phyloP scores from a whole-genome alignment of 2,329 filamentous ascomycete species.

The Lecanicillium sp. region DNA sequence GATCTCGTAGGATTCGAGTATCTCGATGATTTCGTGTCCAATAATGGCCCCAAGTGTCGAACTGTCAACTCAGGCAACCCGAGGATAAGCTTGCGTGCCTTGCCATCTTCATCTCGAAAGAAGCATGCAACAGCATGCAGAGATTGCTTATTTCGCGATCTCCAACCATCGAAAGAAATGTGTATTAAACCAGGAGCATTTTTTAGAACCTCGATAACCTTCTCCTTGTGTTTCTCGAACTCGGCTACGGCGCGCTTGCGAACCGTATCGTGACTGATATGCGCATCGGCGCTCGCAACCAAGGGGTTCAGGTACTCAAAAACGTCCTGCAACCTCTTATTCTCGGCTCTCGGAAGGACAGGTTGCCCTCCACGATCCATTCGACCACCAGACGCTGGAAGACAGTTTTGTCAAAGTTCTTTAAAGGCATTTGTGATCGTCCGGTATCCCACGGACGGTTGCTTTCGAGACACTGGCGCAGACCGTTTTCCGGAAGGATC shows the following conservation, averaged over 20 bases:
- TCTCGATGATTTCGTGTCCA: no score
- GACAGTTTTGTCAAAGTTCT: slow-evolving; percentile 1
- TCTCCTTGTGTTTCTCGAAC: slow-evolving; percentile 2
- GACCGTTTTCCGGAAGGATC: no score
- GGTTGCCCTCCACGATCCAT: slow-evolving; percentile 10
- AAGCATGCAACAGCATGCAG: slow-evolving; percentile 12
- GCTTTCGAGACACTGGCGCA: no score
- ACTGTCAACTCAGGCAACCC: slow-evolving; percentile 7
- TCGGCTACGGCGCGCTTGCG: not conserved
- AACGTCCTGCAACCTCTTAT: slow-evolving; percentile 3
- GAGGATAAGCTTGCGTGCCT: slow-evolving; percentile 11
- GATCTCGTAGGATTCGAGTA: no score
- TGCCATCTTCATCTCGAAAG: slow-evolving; percentile 8
- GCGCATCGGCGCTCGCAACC: slow-evolving; percentile 4
- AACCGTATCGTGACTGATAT: not conserved
- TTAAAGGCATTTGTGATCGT: slow-evolving; percentile 3
- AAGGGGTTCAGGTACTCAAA: slow-evolving; percentile 11
- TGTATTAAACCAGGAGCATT: slow-evolving; percentile 4
- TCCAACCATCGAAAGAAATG: slow-evolving; percentile 12
- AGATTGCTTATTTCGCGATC: slow-evolving; percentile 7
- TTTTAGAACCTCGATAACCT: slow-evolving; percentile 3
- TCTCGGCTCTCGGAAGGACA: slow-evolving; percentile 6
- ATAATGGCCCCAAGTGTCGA: no score
- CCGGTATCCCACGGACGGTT: no score
- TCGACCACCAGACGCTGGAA: slow-evolving; percentile 10